Base-by-base conservation (phyloP, 2,329 filamentous ascomycete species). In the Lanzia echinophila region DNA sequence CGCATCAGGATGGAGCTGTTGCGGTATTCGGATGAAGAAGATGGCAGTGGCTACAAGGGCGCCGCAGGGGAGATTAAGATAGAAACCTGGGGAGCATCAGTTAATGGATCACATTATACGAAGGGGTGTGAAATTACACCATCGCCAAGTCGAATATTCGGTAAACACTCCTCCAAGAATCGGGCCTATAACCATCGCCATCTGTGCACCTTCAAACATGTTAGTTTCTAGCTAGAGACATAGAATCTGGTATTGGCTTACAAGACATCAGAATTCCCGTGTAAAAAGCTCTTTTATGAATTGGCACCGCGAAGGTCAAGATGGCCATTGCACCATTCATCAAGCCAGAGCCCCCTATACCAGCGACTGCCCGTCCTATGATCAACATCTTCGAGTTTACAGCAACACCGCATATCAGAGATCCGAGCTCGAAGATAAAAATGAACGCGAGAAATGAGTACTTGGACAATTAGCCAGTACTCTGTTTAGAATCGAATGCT, bases 371-470 rank as follows among this genome's bases (percentile, higher is more conserved):
- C 4, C 79, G 72, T 2, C 79, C 79, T 6, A 75, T 63, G 51
- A 83, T 82, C 51, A 83, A 73, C 69, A 77, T 77, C 0, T 65
- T 59, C 0, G 76, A 78, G 13, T 70, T 75, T 0, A 62, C 67
- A 0, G 79, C 74, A 53, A 72, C 58, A 53, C 68, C 80, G 53
- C 79, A 82, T 20, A 83, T 65, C 3, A 78, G 60, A 0, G 75
- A 79, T 3, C 81, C 80, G 1, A 81, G 22, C 60, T 82, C 78
- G 57, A 84, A 83, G 31, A 80, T 54, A 31, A 67, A 57, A 34
- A 83, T 68, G 39, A 56, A 57, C 8, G 45, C 43, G 6, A 60
- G 46, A 36, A 55, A 59, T 19, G 53, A 41, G 7, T 34, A 56
- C 53, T 58, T 38, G 5, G 24, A 28, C 4, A 28, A 28, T 4